These are phyloP conservation scores for Metschnikowia santaceciliae DNA, from an alignment of 805 yeast genomes.

Conservation along the genomic window DNA sequence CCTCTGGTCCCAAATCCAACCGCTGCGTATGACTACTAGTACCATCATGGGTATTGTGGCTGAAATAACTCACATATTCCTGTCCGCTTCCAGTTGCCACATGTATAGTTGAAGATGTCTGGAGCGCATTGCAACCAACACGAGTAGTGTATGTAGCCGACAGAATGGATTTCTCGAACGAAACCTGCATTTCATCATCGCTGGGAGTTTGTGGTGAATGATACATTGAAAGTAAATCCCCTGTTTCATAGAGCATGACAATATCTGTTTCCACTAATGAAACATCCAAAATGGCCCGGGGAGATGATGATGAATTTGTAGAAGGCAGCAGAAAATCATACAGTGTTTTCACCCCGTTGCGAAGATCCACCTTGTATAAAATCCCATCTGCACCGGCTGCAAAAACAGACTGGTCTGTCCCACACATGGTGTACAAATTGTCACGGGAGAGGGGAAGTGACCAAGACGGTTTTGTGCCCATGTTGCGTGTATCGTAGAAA, in stretches of 20 bases:
- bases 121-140: conserved; percentile 8
- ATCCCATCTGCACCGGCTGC: conserved; percentile 19
- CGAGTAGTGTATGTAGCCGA: background rate
- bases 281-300: background rate
- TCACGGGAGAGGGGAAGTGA: conserved; percentile 11
- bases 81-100: conserved; percentile 10
- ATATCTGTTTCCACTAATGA: background rate
- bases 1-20: background rate
- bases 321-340: background rate
- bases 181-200: background rate
- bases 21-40: background rate
- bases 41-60: background rate
- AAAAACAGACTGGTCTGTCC: conserved; percentile 6
- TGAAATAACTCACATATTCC: conserved; percentile 6
- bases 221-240: background rate
- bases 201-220: background rate
- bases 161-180: background rate
- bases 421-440: conserved; percentile 16
- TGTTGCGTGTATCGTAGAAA: conserved; percentile 13
- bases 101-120: background rate
- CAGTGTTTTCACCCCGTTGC: conserved; percentile 2
- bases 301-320: background rate
- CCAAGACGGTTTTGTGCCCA: conserved; percentile 9
- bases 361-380: conserved; percentile 15
- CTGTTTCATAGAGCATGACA: background rate